These are phyloP conservation scores for Sphaceloma murrayae DNA, from an alignment of 2,329 filamentous ascomycete species.

Conservation along the genomic window DNA sequence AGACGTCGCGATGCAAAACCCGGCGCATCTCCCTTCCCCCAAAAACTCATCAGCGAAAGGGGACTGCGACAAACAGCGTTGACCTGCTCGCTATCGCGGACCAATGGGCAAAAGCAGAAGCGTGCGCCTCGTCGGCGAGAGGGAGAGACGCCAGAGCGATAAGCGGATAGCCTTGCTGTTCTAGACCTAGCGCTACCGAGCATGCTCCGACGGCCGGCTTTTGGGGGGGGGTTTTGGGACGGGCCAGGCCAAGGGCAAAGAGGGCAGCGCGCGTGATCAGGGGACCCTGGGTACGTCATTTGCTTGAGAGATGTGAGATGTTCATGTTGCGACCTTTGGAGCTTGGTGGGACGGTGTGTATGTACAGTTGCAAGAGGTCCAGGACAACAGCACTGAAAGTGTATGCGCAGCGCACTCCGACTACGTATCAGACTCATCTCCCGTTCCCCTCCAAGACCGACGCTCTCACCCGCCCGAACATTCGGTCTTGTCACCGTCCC, in stretches of 20 bases:
- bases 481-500: too few species aligned
- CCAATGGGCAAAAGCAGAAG: conserved; percentile 2
- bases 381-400: background rate
- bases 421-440: too few species aligned
- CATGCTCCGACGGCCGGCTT: background rate
- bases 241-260: too few species aligned
- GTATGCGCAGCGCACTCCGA: background rate
- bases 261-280: too few species aligned
- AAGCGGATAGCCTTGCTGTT: background rate
- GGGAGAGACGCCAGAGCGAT: background rate
- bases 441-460: too few species aligned
- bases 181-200: background rate
- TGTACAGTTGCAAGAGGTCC: too few species aligned
- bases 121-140: background rate
- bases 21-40: conserved; percentile 4
- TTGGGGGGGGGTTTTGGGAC: too few species aligned
- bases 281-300: too few species aligned
- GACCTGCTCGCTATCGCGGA: conserved; percentile 1
- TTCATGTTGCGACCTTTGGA: too few species aligned
- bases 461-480: too few species aligned
- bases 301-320: too few species aligned
- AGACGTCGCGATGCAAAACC: background rate
- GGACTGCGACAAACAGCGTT: background rate
- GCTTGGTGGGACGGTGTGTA: too few species aligned
- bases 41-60: background rate